A percentile compares a stretch with the other conserved stretches of the same genome.
phyloP scores from a whole-genome alignment of 768 basidiomycete genomes.

The Mycena olivaceomarginata region DNA sequence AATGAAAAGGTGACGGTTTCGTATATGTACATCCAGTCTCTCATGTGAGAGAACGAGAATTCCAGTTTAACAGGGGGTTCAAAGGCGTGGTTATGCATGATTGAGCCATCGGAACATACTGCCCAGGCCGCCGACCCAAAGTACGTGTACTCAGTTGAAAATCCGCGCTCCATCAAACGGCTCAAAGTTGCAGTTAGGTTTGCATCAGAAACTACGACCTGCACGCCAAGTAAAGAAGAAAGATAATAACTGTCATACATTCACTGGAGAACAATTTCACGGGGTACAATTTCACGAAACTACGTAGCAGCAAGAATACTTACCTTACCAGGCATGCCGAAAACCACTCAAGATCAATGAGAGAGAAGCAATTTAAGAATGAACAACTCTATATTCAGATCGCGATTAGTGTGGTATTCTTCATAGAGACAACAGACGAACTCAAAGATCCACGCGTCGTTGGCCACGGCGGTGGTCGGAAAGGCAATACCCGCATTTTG shows the following conservation, averaged over 20 bases:
- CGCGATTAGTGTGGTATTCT: background rate
- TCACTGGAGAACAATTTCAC: too few species aligned
- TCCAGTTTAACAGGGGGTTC: too few species aligned
- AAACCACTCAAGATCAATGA: background rate
- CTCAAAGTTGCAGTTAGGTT: too few species aligned
- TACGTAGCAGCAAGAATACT: too few species aligned
- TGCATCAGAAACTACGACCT: too few species aligned
- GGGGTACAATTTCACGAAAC: too few species aligned
- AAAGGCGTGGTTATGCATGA: background rate
- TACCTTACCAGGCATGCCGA: background rate
- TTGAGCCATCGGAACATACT: background rate
- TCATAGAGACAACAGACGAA: conserved; percentile 20
- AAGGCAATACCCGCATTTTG: conserved; percentile 10
- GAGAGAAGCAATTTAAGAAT: background rate
- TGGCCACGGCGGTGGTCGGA: background rate
- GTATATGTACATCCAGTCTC: too few species aligned
- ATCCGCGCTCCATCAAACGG: background rate
- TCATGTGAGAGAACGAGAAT: too few species aligned
- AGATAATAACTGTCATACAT: too few species aligned
- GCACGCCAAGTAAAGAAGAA: too few species aligned
- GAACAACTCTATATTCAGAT: background rate
- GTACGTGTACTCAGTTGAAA: background rate
- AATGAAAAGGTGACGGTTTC: too few species aligned
- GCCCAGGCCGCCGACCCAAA: background rate
- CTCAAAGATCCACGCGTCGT: conserved; percentile 32